Conservation (phyloP, 768 basidiomycete species). For the Termitomyces sp. region DNA sequence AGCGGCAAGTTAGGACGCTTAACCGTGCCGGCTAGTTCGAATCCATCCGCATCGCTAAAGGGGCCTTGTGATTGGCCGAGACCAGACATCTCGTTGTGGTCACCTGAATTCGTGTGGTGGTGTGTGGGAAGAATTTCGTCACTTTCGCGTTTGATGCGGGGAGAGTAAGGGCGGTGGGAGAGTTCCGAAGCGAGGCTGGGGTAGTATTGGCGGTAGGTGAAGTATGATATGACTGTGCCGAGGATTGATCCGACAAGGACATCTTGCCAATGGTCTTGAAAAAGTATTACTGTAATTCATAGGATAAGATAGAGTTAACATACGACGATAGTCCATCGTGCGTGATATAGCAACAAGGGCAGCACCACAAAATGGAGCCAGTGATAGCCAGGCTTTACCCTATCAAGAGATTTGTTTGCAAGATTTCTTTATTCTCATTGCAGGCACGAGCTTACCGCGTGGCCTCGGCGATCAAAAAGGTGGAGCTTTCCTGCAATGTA, state of each 20-base stretch:
- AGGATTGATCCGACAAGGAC: conserved; percentile 75
- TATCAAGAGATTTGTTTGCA: conserved; percentile 20
- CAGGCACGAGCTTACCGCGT: conserved; percentile 41
- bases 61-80: conserved; percentile 1
- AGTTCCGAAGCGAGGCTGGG: conserved; percentile 58
- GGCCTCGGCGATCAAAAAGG: conserved; percentile 77
- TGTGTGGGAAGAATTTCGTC: conserved; percentile 36
- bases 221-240: conserved; percentile 66
- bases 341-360: conserved; percentile 77
- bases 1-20: conserved; percentile 23
- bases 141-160: conserved; percentile 50
- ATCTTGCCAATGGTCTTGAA: conserved; percentile 86
- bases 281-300: conserved; percentile 9
- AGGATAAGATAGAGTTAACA: conserved; percentile 19
- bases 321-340: conserved; percentile 89
- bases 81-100: conserved; percentile 7
- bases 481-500: conserved; percentile 93
- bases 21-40: conserved; percentile 29
- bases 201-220: conserved; percentile 81
- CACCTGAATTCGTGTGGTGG: conserved; percentile 6
- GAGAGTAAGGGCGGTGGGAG: conserved; percentile 67
- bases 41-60: conserved; percentile 8
- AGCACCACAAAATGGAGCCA: conserved; percentile 74
- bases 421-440: not conserved
- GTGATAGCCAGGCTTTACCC: conserved; percentile 79